Evolutionary conservation across 495 filamentous ascomycete genomes (phyloP).

Genomic region (Lichenothelia convexa): DNA sequence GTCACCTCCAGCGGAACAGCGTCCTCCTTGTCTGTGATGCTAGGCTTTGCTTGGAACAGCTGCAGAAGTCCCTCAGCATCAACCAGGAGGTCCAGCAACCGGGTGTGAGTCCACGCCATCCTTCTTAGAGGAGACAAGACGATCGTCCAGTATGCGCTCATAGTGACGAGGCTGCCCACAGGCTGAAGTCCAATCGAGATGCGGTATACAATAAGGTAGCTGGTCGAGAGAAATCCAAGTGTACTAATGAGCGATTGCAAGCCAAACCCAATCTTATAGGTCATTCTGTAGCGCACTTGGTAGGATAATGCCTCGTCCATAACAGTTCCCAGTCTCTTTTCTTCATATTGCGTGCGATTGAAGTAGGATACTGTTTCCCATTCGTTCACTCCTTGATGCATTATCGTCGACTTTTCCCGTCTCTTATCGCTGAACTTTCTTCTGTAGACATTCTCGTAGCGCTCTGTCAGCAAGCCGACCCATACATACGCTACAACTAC

Average conservation of each 20-base stretch:
- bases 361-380: conserved; percentile 56
- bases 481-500: conserved; percentile 46
- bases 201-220: conserved; percentile 51
- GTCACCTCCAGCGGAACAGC: conserved; percentile 37
- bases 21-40: conserved; percentile 35
- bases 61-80: conserved; percentile 56
- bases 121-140: conserved; percentile 37
- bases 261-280: conserved; percentile 18
- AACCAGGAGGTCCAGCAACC: conserved; percentile 40
- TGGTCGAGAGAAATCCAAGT: conserved; percentile 40
- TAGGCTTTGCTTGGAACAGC: conserved; percentile 48
- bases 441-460: conserved; percentile 12
- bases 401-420: conserved; percentile 39
- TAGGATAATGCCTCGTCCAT: conserved; percentile 10
- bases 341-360: conserved; percentile 50
- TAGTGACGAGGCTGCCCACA: conserved; percentile 51
- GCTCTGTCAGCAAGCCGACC: conserved; percentile 5
- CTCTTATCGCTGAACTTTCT: no score
- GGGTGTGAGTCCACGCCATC: conserved; percentile 38
- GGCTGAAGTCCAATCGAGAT: conserved; percentile 35
- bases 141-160: conserved; percentile 48
- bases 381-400: conserved; percentile 43
- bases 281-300: conserved; percentile 15
- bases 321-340: conserved; percentile 33
- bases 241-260: conserved; percentile 43